Evolutionary conservation across 805 yeast species (phyloP).

Genomic region (Isabelozyma rhagii): DNA sequence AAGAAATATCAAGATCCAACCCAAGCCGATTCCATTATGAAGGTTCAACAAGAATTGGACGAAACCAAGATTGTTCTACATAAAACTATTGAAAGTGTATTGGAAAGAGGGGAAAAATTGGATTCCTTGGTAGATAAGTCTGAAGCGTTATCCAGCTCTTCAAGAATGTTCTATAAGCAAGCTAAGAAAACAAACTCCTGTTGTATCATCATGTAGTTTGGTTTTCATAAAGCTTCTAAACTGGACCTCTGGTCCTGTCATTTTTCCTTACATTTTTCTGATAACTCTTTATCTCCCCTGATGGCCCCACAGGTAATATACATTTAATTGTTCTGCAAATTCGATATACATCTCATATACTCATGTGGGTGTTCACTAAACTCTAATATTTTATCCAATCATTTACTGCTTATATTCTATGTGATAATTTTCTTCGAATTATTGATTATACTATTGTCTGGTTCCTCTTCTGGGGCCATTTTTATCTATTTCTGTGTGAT

Average conservation of each 20-base stretch:
- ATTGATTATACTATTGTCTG: neutral
- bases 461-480: neutral
- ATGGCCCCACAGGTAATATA: no score
- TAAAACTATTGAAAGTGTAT: constrained; percentile 89
- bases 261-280: no score
- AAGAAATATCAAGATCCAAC: constrained; percentile 92
- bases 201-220: constrained; percentile 63
- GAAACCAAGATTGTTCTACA: constrained; percentile 96
- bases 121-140: constrained; percentile 94
- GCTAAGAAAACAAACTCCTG: constrained; percentile 91
- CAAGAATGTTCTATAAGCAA: constrained; percentile 94
- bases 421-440: neutral
- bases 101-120: constrained; percentile 94
- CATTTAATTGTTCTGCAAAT: no score
- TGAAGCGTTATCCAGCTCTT: constrained; percentile 82
- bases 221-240: neutral
- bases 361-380: no score
- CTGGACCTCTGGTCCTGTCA: no score
- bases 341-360: no score
- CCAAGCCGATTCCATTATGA: constrained; percentile 95
- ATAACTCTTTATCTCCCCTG: no score
- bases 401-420: no score
- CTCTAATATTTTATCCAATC: no score
- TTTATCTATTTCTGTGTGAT: neutral
- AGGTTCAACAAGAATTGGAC: constrained; percentile 95